These are phyloP conservation scores for Fusarium ambrosium DNA, from an alignment of 2,329 filamentous ascomycete species.

Conservation along the genomic window DNA sequence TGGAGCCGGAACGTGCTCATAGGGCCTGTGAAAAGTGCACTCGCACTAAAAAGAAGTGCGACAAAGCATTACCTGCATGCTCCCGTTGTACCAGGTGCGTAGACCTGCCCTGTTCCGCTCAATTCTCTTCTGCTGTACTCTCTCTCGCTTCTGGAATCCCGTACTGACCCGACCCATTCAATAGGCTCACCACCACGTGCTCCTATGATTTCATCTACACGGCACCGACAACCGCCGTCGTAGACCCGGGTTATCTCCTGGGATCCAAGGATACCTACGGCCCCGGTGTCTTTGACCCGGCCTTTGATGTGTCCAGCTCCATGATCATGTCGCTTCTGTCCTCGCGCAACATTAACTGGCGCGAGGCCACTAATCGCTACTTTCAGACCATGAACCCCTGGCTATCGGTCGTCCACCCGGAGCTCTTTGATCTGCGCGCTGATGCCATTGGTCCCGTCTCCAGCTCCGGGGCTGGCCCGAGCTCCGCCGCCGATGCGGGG, in stretches of 20 bases:
- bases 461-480: slow-evolving; percentile 9
- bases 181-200: slow-evolving; percentile 49
- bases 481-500: slow-evolving; percentile 25
- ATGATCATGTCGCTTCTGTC: slow-evolving; percentile 57
- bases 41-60: slow-evolving; percentile 56
- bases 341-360: slow-evolving; percentile 54
- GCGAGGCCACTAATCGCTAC: slow-evolving; percentile 53
- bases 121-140: not conserved
- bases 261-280: slow-evolving; percentile 43
- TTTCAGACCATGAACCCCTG: slow-evolving; percentile 59
- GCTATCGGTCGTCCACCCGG: slow-evolving; percentile 57
- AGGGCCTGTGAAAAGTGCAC: slow-evolving; percentile 56
- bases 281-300: slow-evolving; percentile 48
- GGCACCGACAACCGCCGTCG: slow-evolving; percentile 51
- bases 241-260: slow-evolving; percentile 48
- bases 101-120: not conserved
- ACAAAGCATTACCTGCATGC: slow-evolving; percentile 54
- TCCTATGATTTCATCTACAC: slow-evolving; percentile 55
- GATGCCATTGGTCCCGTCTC: slow-evolving; percentile 26
- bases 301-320: slow-evolving; percentile 52
- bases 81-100: slow-evolving; percentile 53
- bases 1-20: slow-evolving; percentile 51
- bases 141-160: not conserved
- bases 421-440: slow-evolving; percentile 52
- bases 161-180: not conserved